Base-by-base conservation (phyloP, 305 asterid genomes). In the Ajuga reptans region DNA sequence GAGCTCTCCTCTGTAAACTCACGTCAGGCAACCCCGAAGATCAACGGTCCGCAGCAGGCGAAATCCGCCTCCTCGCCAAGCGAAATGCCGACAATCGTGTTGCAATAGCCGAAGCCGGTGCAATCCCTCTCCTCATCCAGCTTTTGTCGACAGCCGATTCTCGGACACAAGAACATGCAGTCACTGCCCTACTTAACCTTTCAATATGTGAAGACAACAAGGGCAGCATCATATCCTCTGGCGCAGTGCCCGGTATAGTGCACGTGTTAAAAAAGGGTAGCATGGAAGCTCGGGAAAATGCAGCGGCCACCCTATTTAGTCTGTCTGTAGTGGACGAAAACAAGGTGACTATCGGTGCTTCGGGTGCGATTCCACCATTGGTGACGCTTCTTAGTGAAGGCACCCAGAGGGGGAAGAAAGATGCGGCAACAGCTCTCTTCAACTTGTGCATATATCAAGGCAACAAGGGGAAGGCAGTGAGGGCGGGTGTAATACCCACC, bases 101-200 rank as follows among this genome's bases (percentile, higher is more conserved):
- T 15, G 97, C 99, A 1, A 85, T 93, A 73, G 99, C 97, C 29
- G 97, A 90, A 78, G 91, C 97, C 9, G 99, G 99, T 18, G 97
- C 97, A 18, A 87, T 93, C 64, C 96, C 96, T 8, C 78, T 86
- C 11, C 96, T 93, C 3, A 85, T 90, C 73, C 80, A 75, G 69
- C 97, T 90, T 62, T 49, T 93, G 46, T 87, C 92, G 11, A 84
- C 85, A 9, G 87, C 91, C 0, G 97, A 93, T 76, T 86, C 95
- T 53, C 95, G 96, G 37, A 90, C 86, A 41, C 99, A 93, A 68
- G 99, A 93, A 77, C 95, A 93, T 49, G 89, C 95, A 4, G 97
- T 93, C 31, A 93, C 97, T 8, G 97, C 99, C 12, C 90, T 93
- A 51, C 96, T 93, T 39, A 90, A 93, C 86, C 96, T 93, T 9